Base-by-base conservation (phyloP, 192 early-diverging fungal species). In the Backusella morwellensis region DNA sequence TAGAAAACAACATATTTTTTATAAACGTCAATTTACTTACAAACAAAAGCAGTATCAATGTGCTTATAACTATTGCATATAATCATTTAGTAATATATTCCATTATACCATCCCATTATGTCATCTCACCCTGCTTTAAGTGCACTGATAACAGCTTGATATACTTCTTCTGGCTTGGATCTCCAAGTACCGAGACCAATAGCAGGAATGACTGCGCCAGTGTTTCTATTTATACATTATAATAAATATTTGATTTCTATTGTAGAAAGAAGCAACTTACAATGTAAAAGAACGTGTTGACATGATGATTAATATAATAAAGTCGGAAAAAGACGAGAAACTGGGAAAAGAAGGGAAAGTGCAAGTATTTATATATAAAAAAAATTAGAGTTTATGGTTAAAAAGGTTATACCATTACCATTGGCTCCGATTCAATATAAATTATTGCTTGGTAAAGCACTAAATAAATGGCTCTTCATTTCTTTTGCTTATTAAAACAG, bases 131-230 rank as follows among this genome's bases (percentile, higher is more conserved):
- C 96, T 3, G 88, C 77, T 32, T 84, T 79, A 40, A 96, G 70
- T n/a, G 93, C 95, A 1, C 85, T 83, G 66, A 85, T 83, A 79
- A 95, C 85, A 34, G 93, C 91, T 38, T 91, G 67, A 71, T 89
- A 87, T 38, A 92, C 85, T n/a, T 85, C 88, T 0, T 85, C 77
- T 8, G 81, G 67, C 78, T 89, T 79, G 29, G 84, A 81, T 75
- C 88, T 87, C 93, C 93, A 90, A 23, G 85, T 84, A 54, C 83
- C 86, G 44, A 86, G 76, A 38, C 87, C 85, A 11, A 83, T 47
- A 42, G 80, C 47, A 68, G 93, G 93, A 72, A 94, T 91, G 32
- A 75, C 78, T 32, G 87, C 83, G 54, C 93, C 91, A 26, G 87
- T 91, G 81, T 89, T 90, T n/a, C 79, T 80, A 70, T 38, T 19